Percentiles rank a stretch among this genome's conserved stretches.
phyloP scores from a whole-genome alignment of 225 moss, liverwort and hornwort genomes.

The Straminergon stramineum region DNA sequence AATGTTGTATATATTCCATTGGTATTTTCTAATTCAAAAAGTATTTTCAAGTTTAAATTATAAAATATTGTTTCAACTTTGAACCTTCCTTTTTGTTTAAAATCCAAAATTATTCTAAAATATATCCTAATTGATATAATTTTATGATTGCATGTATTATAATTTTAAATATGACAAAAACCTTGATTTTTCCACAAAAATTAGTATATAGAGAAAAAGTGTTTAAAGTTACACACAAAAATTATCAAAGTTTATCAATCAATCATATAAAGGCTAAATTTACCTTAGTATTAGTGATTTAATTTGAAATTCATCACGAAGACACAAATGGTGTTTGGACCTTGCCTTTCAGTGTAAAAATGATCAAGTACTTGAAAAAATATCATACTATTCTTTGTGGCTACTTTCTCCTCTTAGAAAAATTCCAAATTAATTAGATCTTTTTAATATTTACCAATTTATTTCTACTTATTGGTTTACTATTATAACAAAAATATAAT shows the following conservation, averaged over 20 bases:
- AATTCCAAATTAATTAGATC: too few relatives aligned
- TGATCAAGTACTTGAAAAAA: too few relatives aligned
- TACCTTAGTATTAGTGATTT: not conserved
- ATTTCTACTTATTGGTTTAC: too few relatives aligned
- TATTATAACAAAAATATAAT: too few relatives aligned
- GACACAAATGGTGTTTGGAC: rapidly evolving
- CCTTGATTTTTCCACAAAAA: not conserved
- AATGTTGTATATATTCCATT: not conserved
- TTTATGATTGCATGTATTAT: rapidly evolving
- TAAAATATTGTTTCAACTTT: not conserved
- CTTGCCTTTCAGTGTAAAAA: not conserved
- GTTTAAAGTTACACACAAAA: not conserved
- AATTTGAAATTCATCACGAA: not conserved
- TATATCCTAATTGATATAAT: not conserved
- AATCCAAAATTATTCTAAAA: not conserved
- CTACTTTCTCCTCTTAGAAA: too few relatives aligned
- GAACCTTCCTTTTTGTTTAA: not conserved
- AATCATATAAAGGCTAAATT: not conserved
- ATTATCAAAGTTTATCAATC: not conserved
- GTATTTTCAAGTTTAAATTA: not conserved
- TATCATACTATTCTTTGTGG: too few relatives aligned
- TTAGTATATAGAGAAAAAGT: rapidly evolving
- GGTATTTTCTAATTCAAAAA: not conserved
- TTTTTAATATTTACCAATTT: too few relatives aligned
- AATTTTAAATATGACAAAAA: not conserved